These are phyloP conservation scores for Fusarium coffeatum DNA, from an alignment of 2,329 filamentous ascomycete species.

Conservation along the genomic window DNA sequence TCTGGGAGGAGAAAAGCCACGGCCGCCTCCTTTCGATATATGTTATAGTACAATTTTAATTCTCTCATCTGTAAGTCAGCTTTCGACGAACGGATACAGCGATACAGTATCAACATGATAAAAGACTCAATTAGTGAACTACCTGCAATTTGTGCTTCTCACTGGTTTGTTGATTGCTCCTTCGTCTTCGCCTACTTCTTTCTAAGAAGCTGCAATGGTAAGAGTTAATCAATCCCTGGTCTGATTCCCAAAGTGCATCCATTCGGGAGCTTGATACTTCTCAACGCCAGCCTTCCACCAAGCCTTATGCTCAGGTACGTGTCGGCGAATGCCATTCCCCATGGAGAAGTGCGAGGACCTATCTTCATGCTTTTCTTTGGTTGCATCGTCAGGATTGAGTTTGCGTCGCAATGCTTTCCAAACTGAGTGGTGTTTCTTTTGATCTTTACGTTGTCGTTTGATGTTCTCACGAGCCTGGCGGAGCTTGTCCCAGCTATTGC, in stretches of 20 bases:
- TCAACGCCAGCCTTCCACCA: conserved; percentile 54
- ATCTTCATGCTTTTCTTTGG: conserved; percentile 43
- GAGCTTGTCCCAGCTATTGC: conserved; percentile 43
- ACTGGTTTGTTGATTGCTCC: conserved; percentile 20
- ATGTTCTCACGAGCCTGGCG: conserved; percentile 44
- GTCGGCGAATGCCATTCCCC: conserved; percentile 33
- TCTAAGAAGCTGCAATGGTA: background rate
- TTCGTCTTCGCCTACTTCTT: background rate
- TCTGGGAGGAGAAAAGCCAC: conserved; percentile 40
- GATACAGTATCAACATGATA: background rate
- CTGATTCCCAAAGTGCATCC: conserved; percentile 47
- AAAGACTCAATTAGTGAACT: conserved; percentile 20
- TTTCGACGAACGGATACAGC: background rate
- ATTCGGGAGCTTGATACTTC: conserved; percentile 49
- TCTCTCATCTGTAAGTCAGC: background rate
- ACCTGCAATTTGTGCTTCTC: conserved; percentile 21
- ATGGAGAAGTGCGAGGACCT: conserved; percentile 43
- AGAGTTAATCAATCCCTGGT: background rate
- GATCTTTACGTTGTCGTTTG: conserved; percentile 43
- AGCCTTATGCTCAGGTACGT: conserved; percentile 39
- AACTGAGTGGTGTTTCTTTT: conserved; percentile 45
- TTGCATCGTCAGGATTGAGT: conserved; percentile 38
- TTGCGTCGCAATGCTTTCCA: conserved; percentile 48
- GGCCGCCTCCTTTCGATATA: conserved; percentile 57
- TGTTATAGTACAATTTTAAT: conserved; percentile 52